phyloP scores from a whole-genome alignment of 1,284 basidiomycete genomes.

The Boletus smithii region DNA sequence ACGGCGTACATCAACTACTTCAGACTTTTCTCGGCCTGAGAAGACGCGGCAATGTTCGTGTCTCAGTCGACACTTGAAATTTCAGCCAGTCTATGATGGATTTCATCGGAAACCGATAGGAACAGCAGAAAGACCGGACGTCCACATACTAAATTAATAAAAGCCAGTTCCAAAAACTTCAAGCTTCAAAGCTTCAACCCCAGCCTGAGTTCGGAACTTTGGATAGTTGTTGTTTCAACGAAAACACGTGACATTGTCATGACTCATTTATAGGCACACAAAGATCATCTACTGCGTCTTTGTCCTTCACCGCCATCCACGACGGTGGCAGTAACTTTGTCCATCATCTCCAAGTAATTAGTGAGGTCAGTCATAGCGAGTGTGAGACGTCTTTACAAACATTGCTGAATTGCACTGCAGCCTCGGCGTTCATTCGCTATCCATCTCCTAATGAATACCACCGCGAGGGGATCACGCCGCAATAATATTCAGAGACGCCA shows the following conservation, averaged over 20 bases:
- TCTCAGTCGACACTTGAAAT: no score
- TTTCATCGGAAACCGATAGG: no score
- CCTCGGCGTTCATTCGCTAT: background rate
- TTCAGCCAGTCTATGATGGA: no score
- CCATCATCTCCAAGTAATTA: background rate
- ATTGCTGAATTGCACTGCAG: conserved; percentile 4
- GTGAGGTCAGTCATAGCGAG: conserved; percentile 8
- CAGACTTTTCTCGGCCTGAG: no score
- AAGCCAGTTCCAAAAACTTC: no score
- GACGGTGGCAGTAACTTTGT: conserved; percentile 5
- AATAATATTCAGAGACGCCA: conserved; percentile 24
- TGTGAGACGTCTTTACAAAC: background rate
- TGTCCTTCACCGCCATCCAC: conserved; percentile 11
- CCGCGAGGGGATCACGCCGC: conserved; percentile 25
- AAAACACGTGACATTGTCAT: conserved; percentile 17
- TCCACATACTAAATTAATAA: no score
- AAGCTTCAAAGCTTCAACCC: no score
- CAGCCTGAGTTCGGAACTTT: no score
- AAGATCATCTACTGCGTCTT: conserved; percentile 3
- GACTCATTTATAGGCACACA: conserved; percentile 17
- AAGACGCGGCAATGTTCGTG: no score
- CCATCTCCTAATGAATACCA: conserved; percentile 20
- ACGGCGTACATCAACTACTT: no score
- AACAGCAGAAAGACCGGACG: no score
- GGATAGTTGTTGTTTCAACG: background rate